A percentile compares a stretch with the other conserved stretches of the same genome.
Conservation (phyloP, 2,329 filamentous ascomycete species). For the Penicillium verrucosum region DNA sequence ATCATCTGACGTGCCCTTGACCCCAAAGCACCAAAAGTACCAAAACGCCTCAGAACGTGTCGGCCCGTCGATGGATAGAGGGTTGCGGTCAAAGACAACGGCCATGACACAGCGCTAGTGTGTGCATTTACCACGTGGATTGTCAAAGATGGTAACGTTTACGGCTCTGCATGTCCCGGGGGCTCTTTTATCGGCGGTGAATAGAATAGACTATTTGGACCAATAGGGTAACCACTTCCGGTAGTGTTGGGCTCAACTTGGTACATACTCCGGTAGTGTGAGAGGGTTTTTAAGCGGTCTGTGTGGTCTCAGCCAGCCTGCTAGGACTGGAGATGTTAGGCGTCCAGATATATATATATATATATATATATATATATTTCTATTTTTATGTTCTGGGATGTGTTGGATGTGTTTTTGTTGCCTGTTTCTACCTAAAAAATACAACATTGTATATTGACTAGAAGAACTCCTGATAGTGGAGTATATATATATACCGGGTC, state of each 20-base stretch:
- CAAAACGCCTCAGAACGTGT: conserved; percentile 1
- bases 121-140: conserved; percentile 18
- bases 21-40: neutral
- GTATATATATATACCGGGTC: neutral
- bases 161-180: conserved; percentile 1
- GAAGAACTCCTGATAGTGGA: neutral
- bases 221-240: neutral
- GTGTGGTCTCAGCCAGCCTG: neutral
- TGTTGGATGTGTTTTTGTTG: neutral
- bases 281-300: neutral
- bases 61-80: conserved; percentile 1
- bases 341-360: neutral
- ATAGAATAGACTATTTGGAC: conserved; percentile 3
- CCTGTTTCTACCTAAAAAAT: neutral
- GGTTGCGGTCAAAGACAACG: conserved; percentile 13
- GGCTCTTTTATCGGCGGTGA: conserved; percentile 15
- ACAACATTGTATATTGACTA: too few relatives aligned
- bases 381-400: too few relatives aligned
- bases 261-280: neutral
- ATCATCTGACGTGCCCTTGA: neutral
- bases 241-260: neutral
- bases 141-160: conserved; percentile 6
- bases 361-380: too few relatives aligned
- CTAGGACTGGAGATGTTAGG: neutral
- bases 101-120: conserved; percentile 4